phyloP scores from a whole-genome alignment of 1,284 basidiomycete species.

The Takashimella tepidaria region DNA sequence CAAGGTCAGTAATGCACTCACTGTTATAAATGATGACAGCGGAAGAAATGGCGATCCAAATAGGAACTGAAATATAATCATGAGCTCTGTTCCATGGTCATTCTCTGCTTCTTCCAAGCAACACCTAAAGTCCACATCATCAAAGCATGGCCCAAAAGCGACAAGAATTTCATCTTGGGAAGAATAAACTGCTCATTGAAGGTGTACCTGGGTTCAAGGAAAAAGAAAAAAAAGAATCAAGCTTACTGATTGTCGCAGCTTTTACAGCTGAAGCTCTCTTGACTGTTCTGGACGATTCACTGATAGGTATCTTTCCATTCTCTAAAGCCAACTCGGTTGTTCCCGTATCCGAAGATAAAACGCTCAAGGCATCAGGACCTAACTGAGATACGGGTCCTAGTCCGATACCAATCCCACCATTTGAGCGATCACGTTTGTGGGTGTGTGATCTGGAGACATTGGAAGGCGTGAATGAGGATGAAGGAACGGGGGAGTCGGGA shows the following conservation, averaged over 20 bases:
- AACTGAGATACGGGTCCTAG: no score
- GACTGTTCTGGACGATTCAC: not conserved
- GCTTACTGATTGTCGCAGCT: slow-evolving; percentile 17
- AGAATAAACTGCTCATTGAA: no score
- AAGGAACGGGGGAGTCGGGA: not conserved
- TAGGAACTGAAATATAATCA: slow-evolving; percentile 31
- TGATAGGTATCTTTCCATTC: not conserved
- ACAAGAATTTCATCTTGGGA: no score
- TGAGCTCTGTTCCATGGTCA: not conserved
- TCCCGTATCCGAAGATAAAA: not conserved
- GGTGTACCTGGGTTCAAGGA: no score
- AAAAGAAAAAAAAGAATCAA: no score
- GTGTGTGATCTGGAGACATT: not conserved
- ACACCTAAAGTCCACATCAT: no score
- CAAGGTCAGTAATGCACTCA: no score
- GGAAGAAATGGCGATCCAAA: slow-evolving; percentile 75
- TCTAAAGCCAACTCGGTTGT: not conserved
- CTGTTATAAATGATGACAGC: slow-evolving; percentile 94
- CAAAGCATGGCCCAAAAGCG: no score
- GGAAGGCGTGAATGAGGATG: not conserved
- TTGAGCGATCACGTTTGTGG: not conserved
- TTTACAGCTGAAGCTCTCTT: not conserved
- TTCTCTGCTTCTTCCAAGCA: not conserved
- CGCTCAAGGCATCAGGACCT: not conserved
- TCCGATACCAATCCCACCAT: not conserved